Evolutionary conservation across 2,329 filamentous ascomycete species (phyloP), one percentile per base, ranked within the genome.

Genomic region (Aotearoamyces nothofagi): DNA sequence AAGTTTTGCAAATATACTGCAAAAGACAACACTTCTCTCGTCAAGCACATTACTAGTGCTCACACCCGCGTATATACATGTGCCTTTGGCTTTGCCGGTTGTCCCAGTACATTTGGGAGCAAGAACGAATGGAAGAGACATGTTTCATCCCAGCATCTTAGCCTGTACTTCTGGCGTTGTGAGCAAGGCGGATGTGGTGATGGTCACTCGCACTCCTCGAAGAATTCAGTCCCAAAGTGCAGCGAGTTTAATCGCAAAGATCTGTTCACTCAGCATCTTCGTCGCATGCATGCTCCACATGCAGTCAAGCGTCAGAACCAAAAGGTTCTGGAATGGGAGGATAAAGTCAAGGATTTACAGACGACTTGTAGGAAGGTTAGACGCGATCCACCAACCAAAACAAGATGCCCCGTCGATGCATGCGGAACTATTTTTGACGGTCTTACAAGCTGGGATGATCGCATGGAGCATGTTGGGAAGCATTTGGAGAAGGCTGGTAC

Each of bases 111-210:
- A 1, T 93, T 93, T 45, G 64, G 67, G 3, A 75, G 66, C 40
- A 93, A 92, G 56, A 93, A 93, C 48, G 86, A 94, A 51, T 94
- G 87, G 87, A 94, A 94, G 52, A 72, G 87, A 0, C 87, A 96
- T 47, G 71, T 87, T 43, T 58, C 62, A 17, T 79, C 78, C 0
- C 79, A 92, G 46, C 87, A 96, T 46, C 60, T 93, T 13, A 68
- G 75, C 30, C 60, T 81, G 3, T 58, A 66, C 24, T 79, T 74
- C 53, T 94, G 76, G 69, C 61, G 77, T 33, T 96, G 86, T 55
- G 45, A 54, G 15, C 17, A 34, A 43, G 39, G 35, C 25, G 24
- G 38, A 34, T 46, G 48, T 30, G 9, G n/a, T 15, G 12, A 13
- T 9, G 33, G 27, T 26, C 32, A 42, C 33, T 22, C 19, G 35